phyloP scores from a whole-genome alignment of 305 asterid genomes.

The Solanum aculeatissimum region DNA sequence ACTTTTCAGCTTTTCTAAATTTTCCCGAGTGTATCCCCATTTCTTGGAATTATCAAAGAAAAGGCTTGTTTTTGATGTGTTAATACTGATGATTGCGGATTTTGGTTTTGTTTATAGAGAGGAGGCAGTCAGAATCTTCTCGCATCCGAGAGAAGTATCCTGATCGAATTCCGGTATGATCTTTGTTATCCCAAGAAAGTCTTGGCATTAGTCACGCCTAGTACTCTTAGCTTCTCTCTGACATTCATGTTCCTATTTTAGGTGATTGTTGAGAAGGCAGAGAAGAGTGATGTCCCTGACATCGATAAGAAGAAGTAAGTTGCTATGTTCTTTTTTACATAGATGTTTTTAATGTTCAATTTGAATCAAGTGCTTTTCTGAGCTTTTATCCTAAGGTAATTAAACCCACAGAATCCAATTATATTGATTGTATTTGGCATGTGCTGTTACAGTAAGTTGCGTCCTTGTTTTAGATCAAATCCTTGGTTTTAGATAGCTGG shows the following conservation, averaged over 20 bases:
- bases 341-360: not conserved
- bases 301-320: conserved; percentile 60
- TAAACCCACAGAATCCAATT: not conserved
- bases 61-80: not conserved
- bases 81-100: not conserved
- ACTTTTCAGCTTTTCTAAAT: not conserved
- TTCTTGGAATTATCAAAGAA: not conserved
- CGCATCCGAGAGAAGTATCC: conserved; percentile 49
- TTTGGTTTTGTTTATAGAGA: conserved; percentile 16
- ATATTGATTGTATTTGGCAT: not conserved
- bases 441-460: not conserved
- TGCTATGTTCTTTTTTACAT: not conserved
- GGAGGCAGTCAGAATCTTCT: conserved; percentile 37
- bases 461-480: not conserved
- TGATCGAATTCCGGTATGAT: conserved; percentile 52
- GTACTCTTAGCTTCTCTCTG: not conserved
- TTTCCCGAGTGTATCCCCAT: not conserved
- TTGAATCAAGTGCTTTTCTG: not conserved
- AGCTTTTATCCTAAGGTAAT: not conserved
- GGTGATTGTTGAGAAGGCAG: conserved; percentile 64
- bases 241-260: conserved; percentile 3
- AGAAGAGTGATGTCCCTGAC: conserved; percentile 43
- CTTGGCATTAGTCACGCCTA: not conserved
- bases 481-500: not conserved
- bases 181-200: not conserved